phyloP scores from a whole-genome alignment of 1,284 basidiomycete species.

The Moniliophthora roreri region DNA sequence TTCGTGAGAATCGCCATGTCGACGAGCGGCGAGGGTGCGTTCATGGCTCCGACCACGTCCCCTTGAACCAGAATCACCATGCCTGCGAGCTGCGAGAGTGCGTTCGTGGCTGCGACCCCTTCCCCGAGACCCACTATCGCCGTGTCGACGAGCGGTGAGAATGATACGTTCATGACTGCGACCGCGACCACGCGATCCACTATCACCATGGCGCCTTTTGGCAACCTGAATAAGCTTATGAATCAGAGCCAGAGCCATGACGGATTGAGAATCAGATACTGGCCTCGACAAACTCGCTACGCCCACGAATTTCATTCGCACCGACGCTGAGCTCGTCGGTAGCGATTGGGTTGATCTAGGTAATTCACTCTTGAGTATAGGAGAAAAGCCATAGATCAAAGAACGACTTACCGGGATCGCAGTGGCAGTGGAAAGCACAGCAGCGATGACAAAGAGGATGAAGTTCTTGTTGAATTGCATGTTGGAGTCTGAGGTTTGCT shows the following conservation, averaged over 20 bases:
- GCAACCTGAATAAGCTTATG: not conserved
- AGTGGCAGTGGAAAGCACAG: conserved; percentile 25
- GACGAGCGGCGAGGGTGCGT: conserved; percentile 8
- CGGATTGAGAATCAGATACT: not conserved
- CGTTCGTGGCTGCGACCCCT: conserved; percentile 9
- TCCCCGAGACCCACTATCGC: conserved; percentile 16
- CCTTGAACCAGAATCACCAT: conserved; percentile 20
- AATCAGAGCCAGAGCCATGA: not conserved
- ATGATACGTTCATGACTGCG: not conserved
- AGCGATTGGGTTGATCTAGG: not conserved
- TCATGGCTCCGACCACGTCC: conserved; percentile 9
- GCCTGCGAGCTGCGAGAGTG: conserved; percentile 21
- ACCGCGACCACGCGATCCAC: conserved; percentile 5
- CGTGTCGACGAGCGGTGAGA: conserved; percentile 24
- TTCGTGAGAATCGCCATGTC: conserved; percentile 7
- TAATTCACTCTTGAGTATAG: not conserved
- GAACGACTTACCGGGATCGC: conserved; percentile 28
- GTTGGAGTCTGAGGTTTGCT: not conserved
- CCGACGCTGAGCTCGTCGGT: not conserved
- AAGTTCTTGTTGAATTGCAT: conserved; percentile 38
- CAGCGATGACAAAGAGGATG: conserved; percentile 30
- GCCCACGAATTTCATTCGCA: conserved; percentile 2
- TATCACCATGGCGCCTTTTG: conserved; percentile 13
- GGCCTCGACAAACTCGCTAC: conserved; percentile 8
- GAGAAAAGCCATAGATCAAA: not conserved